Evolutionary conservation across 441 rosid genomes (phyloP).

Genomic region (Adansonia grandidieri): DNA sequence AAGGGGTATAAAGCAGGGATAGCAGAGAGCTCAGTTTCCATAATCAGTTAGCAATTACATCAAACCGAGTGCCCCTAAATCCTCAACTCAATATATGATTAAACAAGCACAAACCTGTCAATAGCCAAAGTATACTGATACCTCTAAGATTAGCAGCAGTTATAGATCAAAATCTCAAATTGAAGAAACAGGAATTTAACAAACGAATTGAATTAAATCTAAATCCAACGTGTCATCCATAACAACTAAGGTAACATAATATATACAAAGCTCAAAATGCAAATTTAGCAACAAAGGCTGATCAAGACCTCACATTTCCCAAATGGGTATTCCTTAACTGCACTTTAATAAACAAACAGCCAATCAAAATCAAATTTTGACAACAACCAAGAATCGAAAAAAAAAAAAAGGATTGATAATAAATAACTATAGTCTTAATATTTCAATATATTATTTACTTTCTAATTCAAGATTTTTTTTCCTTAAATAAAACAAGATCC

Average conservation of each 20-base stretch:
- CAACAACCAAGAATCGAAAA: slow-evolving; percentile 25
- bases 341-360: slow-evolving; percentile 16
- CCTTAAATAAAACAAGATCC: no score
- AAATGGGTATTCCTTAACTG: slow-evolving; percentile 32
- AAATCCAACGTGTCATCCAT: neutral
- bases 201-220: neutral
- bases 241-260: neutral
- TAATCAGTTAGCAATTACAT: neutral
- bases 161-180: slow-evolving; percentile 32
- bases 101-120: slow-evolving; percentile 9
- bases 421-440: no score
- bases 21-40: neutral
- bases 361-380: slow-evolving; percentile 25
- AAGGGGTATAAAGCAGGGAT: neutral
- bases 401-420: no score
- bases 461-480: no score
- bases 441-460: no score
- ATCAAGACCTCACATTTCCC: slow-evolving; percentile 33
- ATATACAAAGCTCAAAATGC: slow-evolving; percentile 1
- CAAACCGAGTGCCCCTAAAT: neutral
- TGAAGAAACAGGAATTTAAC: neutral
- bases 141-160: slow-evolving; percentile 25
- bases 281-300: slow-evolving; percentile 26
- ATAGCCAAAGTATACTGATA: slow-evolving; percentile 14
- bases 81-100: neutral